These are phyloP conservation scores for Microbotryum lychnidis-dioicae DNA, from an alignment of 1,284 basidiomycete genomes.

Conservation along the genomic window DNA sequence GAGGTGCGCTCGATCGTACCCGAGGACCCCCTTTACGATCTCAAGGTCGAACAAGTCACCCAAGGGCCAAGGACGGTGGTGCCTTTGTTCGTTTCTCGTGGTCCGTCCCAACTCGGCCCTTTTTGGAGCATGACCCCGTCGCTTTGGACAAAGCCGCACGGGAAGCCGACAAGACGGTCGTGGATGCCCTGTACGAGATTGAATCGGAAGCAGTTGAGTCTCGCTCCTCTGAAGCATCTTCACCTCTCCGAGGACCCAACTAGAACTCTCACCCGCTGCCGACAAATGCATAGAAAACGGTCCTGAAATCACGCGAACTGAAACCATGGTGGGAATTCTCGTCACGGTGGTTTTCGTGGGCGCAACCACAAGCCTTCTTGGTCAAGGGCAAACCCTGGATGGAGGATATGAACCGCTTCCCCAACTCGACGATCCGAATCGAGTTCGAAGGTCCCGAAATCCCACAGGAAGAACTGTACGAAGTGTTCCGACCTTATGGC, in stretches of 20 bases:
- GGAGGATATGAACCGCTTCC: constrained; percentile 76
- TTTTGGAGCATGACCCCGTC: not conserved
- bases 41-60: constrained; percentile 31
- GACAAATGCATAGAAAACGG: constrained; percentile 4
- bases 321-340: constrained; percentile 32
- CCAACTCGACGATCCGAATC: constrained; percentile 63
- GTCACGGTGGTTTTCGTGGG: not conserved
- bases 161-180: constrained; percentile 16
- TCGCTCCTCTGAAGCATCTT: no score
- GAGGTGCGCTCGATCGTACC: constrained; percentile 18
- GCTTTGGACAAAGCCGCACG: constrained; percentile 19
- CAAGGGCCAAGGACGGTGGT: constrained; percentile 63
- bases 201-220: no score
- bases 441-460: constrained; percentile 73
- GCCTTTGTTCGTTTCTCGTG: constrained; percentile 65
- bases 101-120: constrained; percentile 33
- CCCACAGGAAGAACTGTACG: constrained; percentile 30
- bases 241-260: no score
- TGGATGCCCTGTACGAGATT: no score
- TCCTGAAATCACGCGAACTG: not conserved
- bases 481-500: constrained; percentile 62
- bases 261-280: no score
- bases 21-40: constrained; percentile 9
- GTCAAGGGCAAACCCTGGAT: constrained; percentile 32
- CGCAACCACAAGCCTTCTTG: constrained; percentile 15